These are phyloP conservation scores for Clonostachys sp. DNA, from an alignment of 2,329 filamentous ascomycete species.

Conservation along the genomic window DNA sequence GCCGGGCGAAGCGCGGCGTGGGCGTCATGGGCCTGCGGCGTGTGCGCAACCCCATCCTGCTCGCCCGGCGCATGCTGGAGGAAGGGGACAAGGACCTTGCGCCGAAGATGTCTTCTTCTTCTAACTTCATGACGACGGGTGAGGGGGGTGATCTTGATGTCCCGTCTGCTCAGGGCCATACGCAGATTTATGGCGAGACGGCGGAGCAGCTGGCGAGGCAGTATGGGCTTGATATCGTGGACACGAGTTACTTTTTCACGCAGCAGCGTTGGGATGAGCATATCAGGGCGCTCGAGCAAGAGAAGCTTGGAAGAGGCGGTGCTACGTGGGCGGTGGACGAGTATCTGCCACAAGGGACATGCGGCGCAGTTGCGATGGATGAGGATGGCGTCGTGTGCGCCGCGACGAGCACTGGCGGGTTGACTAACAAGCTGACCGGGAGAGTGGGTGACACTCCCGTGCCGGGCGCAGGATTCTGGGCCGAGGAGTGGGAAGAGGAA, in stretches of 20 bases:
- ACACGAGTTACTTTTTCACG: constrained; percentile 73
- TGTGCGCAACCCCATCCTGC: constrained; percentile 74
- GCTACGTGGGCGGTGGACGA: constrained; percentile 55
- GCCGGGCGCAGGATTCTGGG: constrained; percentile 84
- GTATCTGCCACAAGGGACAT: constrained; percentile 79
- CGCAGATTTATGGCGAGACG: constrained; percentile 60
- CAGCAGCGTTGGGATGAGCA: constrained; percentile 77
- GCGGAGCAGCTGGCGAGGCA: constrained; percentile 63
- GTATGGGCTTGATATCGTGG: constrained; percentile 69
- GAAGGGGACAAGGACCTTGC: constrained; percentile 56
- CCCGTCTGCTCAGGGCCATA: constrained; percentile 63
- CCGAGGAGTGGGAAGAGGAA: constrained; percentile 70
- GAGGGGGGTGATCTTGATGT: constrained; percentile 22
- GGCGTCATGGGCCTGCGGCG: constrained; percentile 69
- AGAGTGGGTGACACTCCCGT: constrained; percentile 84
- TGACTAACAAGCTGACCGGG: constrained; percentile 86
- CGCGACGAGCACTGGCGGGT: constrained; percentile 67
- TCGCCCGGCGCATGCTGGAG: constrained; percentile 68
- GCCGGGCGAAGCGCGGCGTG: constrained; percentile 69
- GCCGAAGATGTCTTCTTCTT: constrained; percentile 17
- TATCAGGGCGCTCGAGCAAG: constrained; percentile 48
- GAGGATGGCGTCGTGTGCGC: constrained; percentile 66
- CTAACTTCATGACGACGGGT: background rate
- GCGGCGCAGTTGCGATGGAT: constrained; percentile 79
- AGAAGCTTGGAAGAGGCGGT: constrained; percentile 29